Evolutionary conservation across 768 basidiomycete species (phyloP), one percentile per base, ranked within the genome.

Genomic region (Russula abietina): DNA sequence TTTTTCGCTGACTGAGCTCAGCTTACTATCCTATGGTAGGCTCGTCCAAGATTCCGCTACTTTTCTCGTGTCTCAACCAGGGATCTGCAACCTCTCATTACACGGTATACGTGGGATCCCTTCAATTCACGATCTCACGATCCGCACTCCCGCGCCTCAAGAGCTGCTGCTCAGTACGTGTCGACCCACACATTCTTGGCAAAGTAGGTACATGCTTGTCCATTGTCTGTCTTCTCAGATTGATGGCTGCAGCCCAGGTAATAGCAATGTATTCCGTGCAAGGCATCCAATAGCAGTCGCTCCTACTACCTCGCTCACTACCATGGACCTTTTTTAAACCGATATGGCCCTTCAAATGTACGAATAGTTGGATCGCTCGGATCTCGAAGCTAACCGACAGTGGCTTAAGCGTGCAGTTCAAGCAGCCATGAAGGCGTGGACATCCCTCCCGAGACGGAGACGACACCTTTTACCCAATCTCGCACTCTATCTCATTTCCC

Each of bases 381-480:
- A 94, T 65, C 74, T 86, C 61, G 85, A 84, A 38, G 82, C 81
- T 49, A 96, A 97, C 78, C 88, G 89, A 22, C 77, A 79, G 50
- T 99, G 95, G 94, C 83, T 99, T 62, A 97, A 94, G 75, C 86
- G 88, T 9, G 96, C 95, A 2, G 96, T 99, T 61, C 91, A 91
- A 73, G 95, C 95, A 11, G 96, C 96, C 30, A 94, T 10, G 92
- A 89, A 64, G 97, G 97, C 16, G 72, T 93, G 11, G 97, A 97
- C 32, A 97, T 99, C 62, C 97, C 96, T 14, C 97, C 97, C 0
- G 97, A 99, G 78, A 99, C 97, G 0, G 97, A 99, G 74, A 96
- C 97, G 2, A 89, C 89, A 7, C 97, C 98, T 77, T 99, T 99
- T 75, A 98, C 94, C 2, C 94, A 97, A n/a, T n/a, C n/a, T n/a